phyloP scores from a whole-genome alignment of 2,329 filamentous ascomycete genomes.

The Trichoderma koningiopsis region DNA sequence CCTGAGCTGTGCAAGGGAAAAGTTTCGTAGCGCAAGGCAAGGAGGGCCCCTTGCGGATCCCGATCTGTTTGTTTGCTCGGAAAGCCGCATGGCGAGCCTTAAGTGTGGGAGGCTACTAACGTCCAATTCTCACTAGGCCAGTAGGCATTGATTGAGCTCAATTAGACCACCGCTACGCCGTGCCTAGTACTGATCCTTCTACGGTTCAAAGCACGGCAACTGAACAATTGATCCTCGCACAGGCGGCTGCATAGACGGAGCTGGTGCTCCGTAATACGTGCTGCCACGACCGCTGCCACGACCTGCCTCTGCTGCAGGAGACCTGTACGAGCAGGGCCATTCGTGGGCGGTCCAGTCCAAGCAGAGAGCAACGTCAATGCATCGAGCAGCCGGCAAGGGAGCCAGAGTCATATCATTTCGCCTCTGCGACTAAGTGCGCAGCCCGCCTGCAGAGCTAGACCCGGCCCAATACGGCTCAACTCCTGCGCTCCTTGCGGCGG shows the following conservation, averaged over 20 bases:
- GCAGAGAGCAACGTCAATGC: background rate
- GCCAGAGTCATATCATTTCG: conserved; percentile 1
- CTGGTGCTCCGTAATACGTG: background rate
- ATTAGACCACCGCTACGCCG: background rate
- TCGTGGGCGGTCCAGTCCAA: background rate
- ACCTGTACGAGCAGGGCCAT: background rate
- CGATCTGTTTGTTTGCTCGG: conserved; percentile 21
- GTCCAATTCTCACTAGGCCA: background rate
- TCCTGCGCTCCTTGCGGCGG: conserved; percentile 13
- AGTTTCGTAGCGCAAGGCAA: conserved; percentile 18
- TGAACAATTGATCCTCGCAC: background rate
- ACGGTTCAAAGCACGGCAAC: background rate
- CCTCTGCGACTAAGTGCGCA: background rate
- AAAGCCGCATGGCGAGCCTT: conserved; percentile 15
- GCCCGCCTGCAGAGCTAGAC: background rate
- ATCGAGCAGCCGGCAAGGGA: conserved; percentile 5
- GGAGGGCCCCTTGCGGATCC: conserved; percentile 8
- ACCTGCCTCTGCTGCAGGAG: background rate
- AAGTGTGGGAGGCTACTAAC: background rate
- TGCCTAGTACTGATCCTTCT: background rate
- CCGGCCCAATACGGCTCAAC: background rate
- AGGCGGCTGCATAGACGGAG: background rate
- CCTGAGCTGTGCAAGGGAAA: conserved; percentile 22
- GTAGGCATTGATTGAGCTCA: background rate
- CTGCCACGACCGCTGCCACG: background rate